Conservation (phyloP, 192 early-diverging fungal genomes). For the Backusella parvicylindrica region DNA sequence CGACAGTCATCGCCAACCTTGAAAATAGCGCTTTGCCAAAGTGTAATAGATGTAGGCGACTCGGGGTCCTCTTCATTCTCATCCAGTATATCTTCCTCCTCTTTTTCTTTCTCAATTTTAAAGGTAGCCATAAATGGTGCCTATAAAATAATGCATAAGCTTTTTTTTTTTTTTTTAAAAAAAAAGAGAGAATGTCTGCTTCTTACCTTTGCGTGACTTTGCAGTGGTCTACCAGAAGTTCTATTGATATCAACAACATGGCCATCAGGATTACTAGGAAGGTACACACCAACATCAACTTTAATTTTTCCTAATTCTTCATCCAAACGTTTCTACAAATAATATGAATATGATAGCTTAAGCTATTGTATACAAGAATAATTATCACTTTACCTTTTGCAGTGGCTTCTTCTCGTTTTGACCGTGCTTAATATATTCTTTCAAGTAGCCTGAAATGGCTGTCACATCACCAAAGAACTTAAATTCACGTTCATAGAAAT, state of each 20-base stretch:
- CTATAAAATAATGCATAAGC: conserved; percentile 10
- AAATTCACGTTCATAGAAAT: conserved; percentile 96
- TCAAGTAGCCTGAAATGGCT: conserved; percentile 94
- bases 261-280: conserved; percentile 96
- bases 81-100: conserved; percentile 49
- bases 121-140: conserved; percentile 99
- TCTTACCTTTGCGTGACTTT: conserved; percentile 85
- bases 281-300: conserved; percentile 96
- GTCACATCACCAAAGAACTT: conserved; percentile 93
- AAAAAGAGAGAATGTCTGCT: not conserved
- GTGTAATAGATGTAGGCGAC: conserved; percentile 32
- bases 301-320: conserved; percentile 94
- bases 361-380: not conserved
- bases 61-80: conserved; percentile 17
- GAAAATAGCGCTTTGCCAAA: conserved; percentile 91
- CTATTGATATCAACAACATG: conserved; percentile 93
- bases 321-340: conserved; percentile 82
- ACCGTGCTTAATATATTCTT: conserved; percentile 88
- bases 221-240: conserved; percentile 88
- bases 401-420: conserved; percentile 80
- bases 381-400: conserved; percentile 52
- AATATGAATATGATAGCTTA: not conserved
- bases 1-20: conserved; percentile 99
- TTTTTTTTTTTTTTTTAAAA: not conserved
- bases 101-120: conserved; percentile 63